Evolutionary conservation across 345 rosid genomes (phyloP).

Genomic region (Iberis pinnata): DNA sequence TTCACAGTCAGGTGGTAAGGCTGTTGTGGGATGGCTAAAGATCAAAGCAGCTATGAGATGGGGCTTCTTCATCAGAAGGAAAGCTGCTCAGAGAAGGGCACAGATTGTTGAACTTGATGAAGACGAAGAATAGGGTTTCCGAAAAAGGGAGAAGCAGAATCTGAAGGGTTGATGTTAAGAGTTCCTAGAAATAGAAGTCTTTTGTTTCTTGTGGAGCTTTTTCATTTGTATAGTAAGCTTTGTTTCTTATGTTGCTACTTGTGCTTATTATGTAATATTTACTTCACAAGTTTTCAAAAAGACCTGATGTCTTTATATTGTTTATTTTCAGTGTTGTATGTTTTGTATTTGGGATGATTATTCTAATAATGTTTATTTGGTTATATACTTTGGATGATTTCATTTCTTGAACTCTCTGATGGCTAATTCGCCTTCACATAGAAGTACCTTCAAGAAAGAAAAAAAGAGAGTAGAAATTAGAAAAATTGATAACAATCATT

Average conservation of each 20-base stretch:
- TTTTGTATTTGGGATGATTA: too few relatives aligned
- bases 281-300: too few relatives aligned
- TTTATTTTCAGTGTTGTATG: too few relatives aligned
- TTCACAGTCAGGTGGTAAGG: slow-evolving; percentile 65
- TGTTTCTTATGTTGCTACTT: slow-evolving; percentile 1
- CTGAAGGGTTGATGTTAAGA: slow-evolving; percentile 18
- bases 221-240: slow-evolving; percentile 23
- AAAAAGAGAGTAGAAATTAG: too few relatives aligned
- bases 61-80: slow-evolving; percentile 87
- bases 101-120: slow-evolving; percentile 75
- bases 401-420: too few relatives aligned
- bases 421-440: too few relatives aligned
- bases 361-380: too few relatives aligned
- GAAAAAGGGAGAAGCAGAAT: slow-evolving; percentile 1
- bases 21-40: slow-evolving; percentile 96
- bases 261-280: slow-evolving; percentile 16
- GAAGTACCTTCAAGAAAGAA: too few relatives aligned
- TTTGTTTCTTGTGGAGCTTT: slow-evolving; percentile 28
- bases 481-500: too few relatives aligned
- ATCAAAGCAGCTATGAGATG: slow-evolving; percentile 97
- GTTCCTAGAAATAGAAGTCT: slow-evolving; percentile 23
- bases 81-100: slow-evolving; percentile 90
- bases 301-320: too few relatives aligned
- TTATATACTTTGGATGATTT: too few relatives aligned
- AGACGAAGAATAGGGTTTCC: slow-evolving; percentile 3